Conservation (phyloP, 805 yeast species). For the Myxozyma lipomycoides region DNA sequence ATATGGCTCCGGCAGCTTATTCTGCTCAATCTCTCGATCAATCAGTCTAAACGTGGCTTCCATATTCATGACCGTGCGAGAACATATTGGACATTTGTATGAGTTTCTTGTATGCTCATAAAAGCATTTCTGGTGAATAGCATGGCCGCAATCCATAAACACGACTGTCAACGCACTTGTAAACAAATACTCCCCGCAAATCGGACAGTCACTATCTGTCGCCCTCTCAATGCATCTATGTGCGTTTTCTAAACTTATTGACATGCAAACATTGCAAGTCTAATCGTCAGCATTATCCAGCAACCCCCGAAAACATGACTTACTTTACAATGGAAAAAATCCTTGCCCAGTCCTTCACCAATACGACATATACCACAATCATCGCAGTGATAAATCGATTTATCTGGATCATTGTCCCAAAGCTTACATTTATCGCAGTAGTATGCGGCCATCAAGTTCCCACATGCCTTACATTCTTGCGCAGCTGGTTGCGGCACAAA, state of each 20-base stretch:
- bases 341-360: conserved; percentile 83
- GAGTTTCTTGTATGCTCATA: conserved; percentile 68
- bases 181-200: conserved; percentile 87
- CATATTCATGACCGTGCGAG: conserved; percentile 78
- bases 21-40: conserved; percentile 74
- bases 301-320: background rate
- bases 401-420: conserved; percentile 71
- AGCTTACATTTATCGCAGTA: conserved; percentile 74
- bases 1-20: conserved; percentile 77
- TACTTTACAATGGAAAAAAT: conserved; percentile 78
- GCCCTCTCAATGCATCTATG: conserved; percentile 84
- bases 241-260: conserved; percentile 68
- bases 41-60: conserved; percentile 82
- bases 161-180: conserved; percentile 78
- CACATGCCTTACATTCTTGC: conserved; percentile 66
- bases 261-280: conserved; percentile 82
- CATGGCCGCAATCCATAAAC: conserved; percentile 91
- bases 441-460: conserved; percentile 63
- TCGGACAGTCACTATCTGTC: conserved; percentile 88
- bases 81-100: conserved; percentile 89
- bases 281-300: background rate
- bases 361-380: conserved; percentile 90
- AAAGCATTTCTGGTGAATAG: conserved; percentile 82
- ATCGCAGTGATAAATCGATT: conserved; percentile 86
- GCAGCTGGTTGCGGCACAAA: conserved; percentile 68